Base-by-base conservation (phyloP, 2,329 filamentous ascomycete genomes). In the Arthroderma sp. region DNA sequence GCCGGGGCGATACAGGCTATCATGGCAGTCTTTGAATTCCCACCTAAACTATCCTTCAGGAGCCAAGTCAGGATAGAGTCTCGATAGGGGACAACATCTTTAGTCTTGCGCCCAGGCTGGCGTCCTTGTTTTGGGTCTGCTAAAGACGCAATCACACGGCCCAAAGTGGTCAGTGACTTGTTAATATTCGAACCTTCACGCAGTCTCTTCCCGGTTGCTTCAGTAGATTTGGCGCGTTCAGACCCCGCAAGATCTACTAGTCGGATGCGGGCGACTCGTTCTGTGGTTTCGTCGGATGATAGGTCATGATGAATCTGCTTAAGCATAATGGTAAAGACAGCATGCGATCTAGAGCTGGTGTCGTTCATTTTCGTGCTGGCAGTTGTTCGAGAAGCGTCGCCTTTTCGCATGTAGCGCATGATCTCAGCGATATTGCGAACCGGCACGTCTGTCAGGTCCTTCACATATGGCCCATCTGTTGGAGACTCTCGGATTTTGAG, bases 281-380 rank as follows among this genome's bases (percentile, higher is more conserved):
- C 93, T 13, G 94, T 97, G 1, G 91, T 97, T 75, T 95, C 91
- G 70, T 98, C 93, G n/a, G 90, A 94, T 56, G 90, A 86, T 74
- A 96, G 86, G 66, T 96, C 91, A 73, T 97, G 91, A 68, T 96
- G 91, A 63, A 98, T 98, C 72, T 97, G 93, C 74, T 95, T 96
- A 59, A 98, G 79, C 75, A 95, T 93, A 65, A 98, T 93, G 28
- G 93, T 98, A 72, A 98, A 98, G 58, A 98, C 93, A 6, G 93
- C 90, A 68, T 98, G 93, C 62, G 90, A 95, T 70, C 93, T 87
- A 61, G 89, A 95, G 56, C 89, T 95, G 2, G 91, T 97, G 72
- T 98, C 93, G 73, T 98, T 98, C 93, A 98, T 98, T 76, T 96
- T 97, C 59, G 93, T 98, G 68, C 88, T 90, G 13, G 93, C 93